Evolutionary conservation across 768 basidiomycete species (phyloP), one percentile per base, ranked within the genome.

Genomic region (Coprinopsis sp.): DNA sequence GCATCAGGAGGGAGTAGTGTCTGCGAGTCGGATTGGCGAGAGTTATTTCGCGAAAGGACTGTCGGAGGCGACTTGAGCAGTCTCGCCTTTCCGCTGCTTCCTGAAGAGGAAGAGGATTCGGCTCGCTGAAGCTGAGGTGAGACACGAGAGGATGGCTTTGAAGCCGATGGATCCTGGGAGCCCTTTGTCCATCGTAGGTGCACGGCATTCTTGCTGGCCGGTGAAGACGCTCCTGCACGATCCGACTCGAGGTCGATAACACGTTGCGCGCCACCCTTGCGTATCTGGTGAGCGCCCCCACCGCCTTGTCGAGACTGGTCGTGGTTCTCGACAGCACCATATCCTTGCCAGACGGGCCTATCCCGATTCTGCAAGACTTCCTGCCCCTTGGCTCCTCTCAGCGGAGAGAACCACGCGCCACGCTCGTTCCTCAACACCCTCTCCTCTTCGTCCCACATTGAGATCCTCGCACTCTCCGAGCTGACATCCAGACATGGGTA

Each of bases 401-500:
- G 64, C 4, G 79, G 77, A 24, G 80, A 78, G 58, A 81, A 81
- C 76, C 81, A 86, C 5, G 82, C 85, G 11, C 82, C 77, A 48
- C 87, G 76, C 64, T 84, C 83, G 53, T 90, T 80, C 36, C 79
- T 69, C 53, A 94, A 60, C 28, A 93, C 83, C 31, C 87, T 76
- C 59, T 94, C 89, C 63, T 96, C 92, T 57, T 91, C 89, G 47
- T 82, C 79, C 81, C 89, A 87, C 63, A 88, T 84, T 37, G 68
- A 61, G 25, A 66, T 65, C 50, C 79, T 68, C 16, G 86, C 88
- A 14, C 64, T 56, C 64, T 93, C 89, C 21, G 84, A 80, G 65
- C 87, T 92, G 38, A 90, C 86, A 57, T 95, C 93, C 50, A 93
- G 82, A 46, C 79, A 81, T 1, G 92, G 93, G 60, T 94, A 95